These are phyloP conservation scores for Sclerotiophoma versabilis DNA, from an alignment of 2,329 filamentous ascomycete species.

Conservation along the genomic window DNA sequence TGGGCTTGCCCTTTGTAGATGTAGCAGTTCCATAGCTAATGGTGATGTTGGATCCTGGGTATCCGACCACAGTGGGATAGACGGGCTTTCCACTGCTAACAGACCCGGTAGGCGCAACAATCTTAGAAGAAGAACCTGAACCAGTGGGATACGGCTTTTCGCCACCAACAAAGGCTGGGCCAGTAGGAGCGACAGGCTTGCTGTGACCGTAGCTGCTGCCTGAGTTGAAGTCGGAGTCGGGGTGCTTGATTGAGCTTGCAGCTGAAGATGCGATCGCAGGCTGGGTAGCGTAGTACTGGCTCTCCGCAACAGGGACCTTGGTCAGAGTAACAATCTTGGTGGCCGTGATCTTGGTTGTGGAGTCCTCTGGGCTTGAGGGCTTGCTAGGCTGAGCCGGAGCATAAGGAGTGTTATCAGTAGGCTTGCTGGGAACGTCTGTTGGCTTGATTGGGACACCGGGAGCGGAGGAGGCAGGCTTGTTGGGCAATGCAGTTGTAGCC, in stretches of 20 bases:
- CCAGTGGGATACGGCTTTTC: constrained; percentile 5
- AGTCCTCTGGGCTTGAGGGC: constrained; percentile 1
- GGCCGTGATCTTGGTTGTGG: constrained; percentile 14
- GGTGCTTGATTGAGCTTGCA: constrained; percentile 6
- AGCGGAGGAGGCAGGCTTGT: constrained; percentile 9
- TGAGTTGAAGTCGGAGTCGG: constrained; percentile 4
- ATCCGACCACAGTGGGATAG: background rate
- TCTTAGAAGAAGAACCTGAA: background rate
- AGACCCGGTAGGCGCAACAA: background rate
- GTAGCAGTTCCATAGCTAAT: constrained; percentile 16
- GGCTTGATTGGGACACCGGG: background rate
- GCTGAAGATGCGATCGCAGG: constrained; percentile 10
- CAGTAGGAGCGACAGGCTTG: constrained; percentile 6
- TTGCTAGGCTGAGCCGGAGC: constrained; percentile 10
- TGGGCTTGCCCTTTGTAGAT: constrained; percentile 9
- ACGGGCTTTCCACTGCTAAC: background rate
- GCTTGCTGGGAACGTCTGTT: background rate
- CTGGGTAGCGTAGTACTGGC: constrained; percentile 16
- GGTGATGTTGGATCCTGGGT: constrained; percentile 18
- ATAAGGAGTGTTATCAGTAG: constrained; percentile 1
- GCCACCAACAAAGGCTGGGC: background rate
- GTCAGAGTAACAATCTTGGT: constrained; percentile 31
- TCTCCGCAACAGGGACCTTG: constrained; percentile 22
- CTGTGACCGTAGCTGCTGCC: background rate
- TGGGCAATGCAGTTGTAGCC: background rate